Conservation (phyloP, 352 stramenopile genomes). For the Lagenidium giganteum region DNA sequence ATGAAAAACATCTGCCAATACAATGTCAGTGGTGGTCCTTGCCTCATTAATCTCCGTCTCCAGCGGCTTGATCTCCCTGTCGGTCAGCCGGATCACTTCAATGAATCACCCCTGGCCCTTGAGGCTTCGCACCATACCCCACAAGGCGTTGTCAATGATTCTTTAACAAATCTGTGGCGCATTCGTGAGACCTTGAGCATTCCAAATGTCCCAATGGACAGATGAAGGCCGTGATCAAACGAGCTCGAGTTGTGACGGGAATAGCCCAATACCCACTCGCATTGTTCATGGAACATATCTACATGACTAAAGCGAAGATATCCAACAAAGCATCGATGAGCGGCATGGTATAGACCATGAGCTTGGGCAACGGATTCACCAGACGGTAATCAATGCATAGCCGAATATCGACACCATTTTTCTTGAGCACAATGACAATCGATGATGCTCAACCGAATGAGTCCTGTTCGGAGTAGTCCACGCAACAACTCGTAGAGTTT, state of each 20-base stretch:
- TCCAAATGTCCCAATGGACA: slow-evolving; percentile 18
- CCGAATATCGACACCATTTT: slow-evolving; percentile 4
- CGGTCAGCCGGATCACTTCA: too few relatives aligned
- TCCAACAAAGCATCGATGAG: slow-evolving; percentile 18
- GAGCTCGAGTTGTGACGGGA: slow-evolving; percentile 10
- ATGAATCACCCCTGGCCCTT: neutral
- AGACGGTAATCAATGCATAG: slow-evolving; percentile 15
- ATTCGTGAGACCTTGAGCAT: slow-evolving; percentile 21
- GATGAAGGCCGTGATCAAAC: slow-evolving; percentile 14
- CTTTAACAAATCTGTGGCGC: slow-evolving; percentile 8
- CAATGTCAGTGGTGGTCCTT: slow-evolving; percentile 1
- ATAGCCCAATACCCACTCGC: slow-evolving; percentile 17
- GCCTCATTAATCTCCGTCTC: slow-evolving; percentile 6
- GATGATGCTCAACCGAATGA: slow-evolving; percentile 12
- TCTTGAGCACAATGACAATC: slow-evolving; percentile 18
- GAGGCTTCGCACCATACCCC: slow-evolving; percentile 3
- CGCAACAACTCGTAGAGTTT: slow-evolving; percentile 12
- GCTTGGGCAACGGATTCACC: slow-evolving; percentile 12
- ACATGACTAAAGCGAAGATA: slow-evolving; percentile 9
- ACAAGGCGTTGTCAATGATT: slow-evolving; percentile 9
- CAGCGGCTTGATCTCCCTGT: neutral
- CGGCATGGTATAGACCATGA: slow-evolving; percentile 10
- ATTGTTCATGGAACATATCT: slow-evolving; percentile 10
- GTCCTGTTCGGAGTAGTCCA: neutral
- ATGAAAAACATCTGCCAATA: too few relatives aligned